phyloP scores from a whole-genome alignment of 169 alveolate species.

The Cyclospora cayetanensis region DNA sequence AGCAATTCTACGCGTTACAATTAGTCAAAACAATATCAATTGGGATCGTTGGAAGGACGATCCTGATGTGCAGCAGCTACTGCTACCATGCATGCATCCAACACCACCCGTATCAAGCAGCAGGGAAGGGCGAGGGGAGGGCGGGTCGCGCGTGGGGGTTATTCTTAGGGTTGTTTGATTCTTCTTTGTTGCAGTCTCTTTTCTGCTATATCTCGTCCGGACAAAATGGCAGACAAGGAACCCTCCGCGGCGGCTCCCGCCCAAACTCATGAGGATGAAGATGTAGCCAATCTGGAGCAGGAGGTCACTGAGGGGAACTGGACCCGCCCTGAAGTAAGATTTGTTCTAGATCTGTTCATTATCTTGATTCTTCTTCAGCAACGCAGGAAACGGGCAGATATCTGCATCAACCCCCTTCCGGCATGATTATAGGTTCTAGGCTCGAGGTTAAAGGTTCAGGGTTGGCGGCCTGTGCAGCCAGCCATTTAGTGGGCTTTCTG shows the following conservation, averaged over 20 bases:
- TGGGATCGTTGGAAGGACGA: no score
- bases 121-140: no score
- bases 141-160: no score
- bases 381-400: no score
- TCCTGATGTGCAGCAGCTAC: no score
- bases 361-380: background rate
- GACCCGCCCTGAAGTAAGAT: constrained; percentile 76
- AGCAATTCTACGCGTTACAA: no score
- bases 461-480: background rate
- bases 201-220: background rate
- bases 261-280: constrained; percentile 76
- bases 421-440: background rate
- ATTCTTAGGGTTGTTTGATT: background rate
- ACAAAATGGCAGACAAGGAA: constrained; percentile 43
- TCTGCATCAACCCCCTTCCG: no score
- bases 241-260: constrained; percentile 46
- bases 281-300: constrained; percentile 78
- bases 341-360: background rate
- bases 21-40: no score
- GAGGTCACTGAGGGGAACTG: constrained; percentile 81
- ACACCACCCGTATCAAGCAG: no score
- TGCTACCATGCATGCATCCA: no score
- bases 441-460: background rate
- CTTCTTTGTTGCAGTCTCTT: background rate
- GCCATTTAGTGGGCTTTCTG: background rate